Base-by-base conservation (phyloP, 2,329 filamentous ascomycete genomes). In the Tympanopsis confertula region DNA sequence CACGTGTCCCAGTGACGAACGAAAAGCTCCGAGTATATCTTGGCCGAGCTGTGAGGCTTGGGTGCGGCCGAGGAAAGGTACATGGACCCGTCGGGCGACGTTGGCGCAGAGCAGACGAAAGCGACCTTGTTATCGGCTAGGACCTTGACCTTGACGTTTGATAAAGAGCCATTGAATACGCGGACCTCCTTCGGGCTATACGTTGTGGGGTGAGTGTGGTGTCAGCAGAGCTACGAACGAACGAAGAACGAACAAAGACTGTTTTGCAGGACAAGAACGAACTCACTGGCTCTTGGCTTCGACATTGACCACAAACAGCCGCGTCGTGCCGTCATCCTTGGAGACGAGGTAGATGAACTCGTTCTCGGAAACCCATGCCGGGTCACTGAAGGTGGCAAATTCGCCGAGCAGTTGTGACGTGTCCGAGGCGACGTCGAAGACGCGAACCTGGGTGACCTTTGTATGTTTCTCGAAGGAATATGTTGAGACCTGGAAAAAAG, bases 391-490 rank as follows among this genome's bases (percentile, higher is more conserved):
- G 39, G 69, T 67, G 18, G 68, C 52, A 44, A 84, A 74, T 38
- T 81, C 71, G 35, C 75, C 80, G 10, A 94, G 63, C 12, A 78
- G 57, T 3, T 66, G 73, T 3, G 79, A 79, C 37, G 80, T 68
- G 22, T 81, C 79, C 5, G 71, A 74, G 35, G 69, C 62, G 41
- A 87, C 67, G 47, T 89, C 77, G 29, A 94, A 62, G 19, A 89
- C 57, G 14, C 79, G 74, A 46, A 82, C 78, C 60, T 87, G 79
- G 42, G 65, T 69, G 4, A 69, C 72, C 52, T 80, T 82, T 35
- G 68, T 67, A 53, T 93, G 86, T 1, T 74, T 69, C 28, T 82
- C 68, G 56, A 94, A 94, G 4, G 78, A 88, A 57, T 94, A 94
- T 2, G 79, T 76, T 1, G 82, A 84, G 13, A 78, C 65, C 56